A percentile compares a stretch with the other conserved stretches of the same genome.
phyloP scores from a whole-genome alignment of 495 filamentous ascomycete species.

The Stereocaulon alpinum region DNA sequence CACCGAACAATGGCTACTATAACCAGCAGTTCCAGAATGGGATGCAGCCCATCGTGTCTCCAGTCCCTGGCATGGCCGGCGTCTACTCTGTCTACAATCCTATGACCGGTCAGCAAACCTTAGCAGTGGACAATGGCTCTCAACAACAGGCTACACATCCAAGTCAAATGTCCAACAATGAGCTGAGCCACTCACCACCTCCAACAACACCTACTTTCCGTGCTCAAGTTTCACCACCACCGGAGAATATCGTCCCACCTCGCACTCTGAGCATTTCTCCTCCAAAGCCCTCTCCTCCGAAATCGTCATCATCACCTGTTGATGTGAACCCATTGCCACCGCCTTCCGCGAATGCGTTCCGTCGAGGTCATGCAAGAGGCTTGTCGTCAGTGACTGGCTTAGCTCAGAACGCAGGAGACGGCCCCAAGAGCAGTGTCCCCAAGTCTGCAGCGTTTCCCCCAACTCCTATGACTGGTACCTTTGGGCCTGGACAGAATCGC shows the following conservation, averaged over 20 bases:
- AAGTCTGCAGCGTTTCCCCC: constrained; percentile 68
- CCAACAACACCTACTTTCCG: constrained; percentile 51
- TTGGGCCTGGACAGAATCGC: constrained; percentile 85
- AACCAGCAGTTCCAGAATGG: constrained; percentile 64
- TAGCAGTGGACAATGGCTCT: constrained; percentile 49
- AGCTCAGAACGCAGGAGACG: constrained; percentile 44
- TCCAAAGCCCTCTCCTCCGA: constrained; percentile 51
- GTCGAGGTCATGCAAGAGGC: constrained; percentile 84
- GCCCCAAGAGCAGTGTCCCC: constrained; percentile 54
- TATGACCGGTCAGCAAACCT: constrained; percentile 67
- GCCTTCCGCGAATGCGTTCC: constrained; percentile 75
- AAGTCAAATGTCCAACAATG: constrained; percentile 26
- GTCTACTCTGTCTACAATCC: constrained; percentile 77
- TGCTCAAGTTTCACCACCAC: constrained; percentile 72
- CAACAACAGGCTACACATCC: constrained; percentile 30
- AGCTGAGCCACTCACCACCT: constrained; percentile 31
- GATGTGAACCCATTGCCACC: constrained; percentile 66
- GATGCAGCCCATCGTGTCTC: constrained; percentile 57
- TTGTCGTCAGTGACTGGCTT: constrained; percentile 61
- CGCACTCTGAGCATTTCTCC: constrained; percentile 24
- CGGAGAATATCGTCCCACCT: constrained; percentile 35
- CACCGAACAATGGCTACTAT: constrained; percentile 46
- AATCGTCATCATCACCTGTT: constrained; percentile 49
- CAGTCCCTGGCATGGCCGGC: constrained; percentile 59
- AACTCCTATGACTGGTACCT: constrained; percentile 76